phyloP scores from a whole-genome alignment of 2,329 filamentous ascomycete species.

The Colletotrichum sp. region DNA sequence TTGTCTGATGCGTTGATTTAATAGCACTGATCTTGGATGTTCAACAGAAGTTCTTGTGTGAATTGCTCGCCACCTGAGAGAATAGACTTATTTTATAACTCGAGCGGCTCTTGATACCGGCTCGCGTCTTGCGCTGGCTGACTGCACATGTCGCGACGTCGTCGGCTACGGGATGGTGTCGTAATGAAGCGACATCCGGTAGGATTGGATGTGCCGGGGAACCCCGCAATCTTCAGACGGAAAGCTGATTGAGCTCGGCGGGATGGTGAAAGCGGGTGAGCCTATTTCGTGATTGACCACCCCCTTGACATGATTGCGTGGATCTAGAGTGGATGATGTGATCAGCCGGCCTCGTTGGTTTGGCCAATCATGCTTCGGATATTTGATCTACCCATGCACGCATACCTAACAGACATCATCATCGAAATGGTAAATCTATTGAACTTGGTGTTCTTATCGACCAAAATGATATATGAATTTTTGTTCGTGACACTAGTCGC shows the following conservation, averaged over 20 bases:
- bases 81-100: neutral
- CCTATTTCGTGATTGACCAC: constrained; percentile 19
- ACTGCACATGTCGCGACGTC: neutral
- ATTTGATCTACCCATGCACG: neutral
- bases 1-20: neutral
- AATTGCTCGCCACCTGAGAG: neutral
- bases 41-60: too few species aligned
- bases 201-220: neutral
- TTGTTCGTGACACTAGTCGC: neutral
- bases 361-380: neutral
- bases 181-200: constrained; percentile 3
- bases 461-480: neutral
- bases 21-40: neutral
- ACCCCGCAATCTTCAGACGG: neutral
- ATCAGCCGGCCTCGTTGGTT: neutral
- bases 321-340: constrained; percentile 12
- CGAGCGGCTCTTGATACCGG: neutral
- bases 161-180: neutral
- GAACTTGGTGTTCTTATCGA: neutral
- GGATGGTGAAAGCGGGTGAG: constrained; percentile 4
- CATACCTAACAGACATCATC: neutral
- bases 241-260: neutral
- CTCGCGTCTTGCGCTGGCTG: neutral
- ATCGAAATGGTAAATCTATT: neutral
- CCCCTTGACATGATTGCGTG: constrained; percentile 8